Conservation (phyloP, 306 rosid species). For the Vigna reflexopilosa region DNA sequence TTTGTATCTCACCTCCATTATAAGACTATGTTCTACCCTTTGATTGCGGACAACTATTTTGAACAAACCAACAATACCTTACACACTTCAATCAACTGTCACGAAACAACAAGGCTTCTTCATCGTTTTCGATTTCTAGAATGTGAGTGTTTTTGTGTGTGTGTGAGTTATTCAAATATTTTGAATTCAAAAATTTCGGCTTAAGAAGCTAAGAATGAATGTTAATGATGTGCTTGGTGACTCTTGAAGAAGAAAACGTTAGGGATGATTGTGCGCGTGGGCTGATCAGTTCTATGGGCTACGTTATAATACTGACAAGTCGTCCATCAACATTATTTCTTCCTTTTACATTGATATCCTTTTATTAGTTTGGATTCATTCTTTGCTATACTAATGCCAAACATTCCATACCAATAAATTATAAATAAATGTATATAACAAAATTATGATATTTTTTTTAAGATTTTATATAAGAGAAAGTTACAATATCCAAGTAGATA, state of each 20-base stretch:
- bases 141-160: not conserved
- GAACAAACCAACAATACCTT: not conserved
- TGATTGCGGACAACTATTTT: constrained; percentile 47
- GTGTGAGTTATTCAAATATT: constrained; percentile 9
- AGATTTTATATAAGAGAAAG: no score
- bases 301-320: no score
- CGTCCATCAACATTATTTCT: no score
- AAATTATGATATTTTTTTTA: no score
- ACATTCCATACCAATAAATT: no score
- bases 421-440: no score
- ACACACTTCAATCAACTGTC: not conserved
- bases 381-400: no score
- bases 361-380: no score
- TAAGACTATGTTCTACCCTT: constrained; percentile 27
- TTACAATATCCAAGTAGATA: no score
- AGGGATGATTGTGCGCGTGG: constrained; percentile 12
- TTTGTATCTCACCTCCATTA: constrained; percentile 32
- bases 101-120: not conserved
- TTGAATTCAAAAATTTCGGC: constrained; percentile 50
- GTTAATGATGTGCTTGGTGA: constrained; percentile 32
- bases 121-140: constrained; percentile 19
- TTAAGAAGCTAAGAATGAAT: not conserved
- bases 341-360: no score
- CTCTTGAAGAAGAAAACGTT: not conserved
- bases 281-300: not conserved